phyloP scores from a whole-genome alignment of 805 yeast species.

The Isabelozyma pseudorhagii region DNA sequence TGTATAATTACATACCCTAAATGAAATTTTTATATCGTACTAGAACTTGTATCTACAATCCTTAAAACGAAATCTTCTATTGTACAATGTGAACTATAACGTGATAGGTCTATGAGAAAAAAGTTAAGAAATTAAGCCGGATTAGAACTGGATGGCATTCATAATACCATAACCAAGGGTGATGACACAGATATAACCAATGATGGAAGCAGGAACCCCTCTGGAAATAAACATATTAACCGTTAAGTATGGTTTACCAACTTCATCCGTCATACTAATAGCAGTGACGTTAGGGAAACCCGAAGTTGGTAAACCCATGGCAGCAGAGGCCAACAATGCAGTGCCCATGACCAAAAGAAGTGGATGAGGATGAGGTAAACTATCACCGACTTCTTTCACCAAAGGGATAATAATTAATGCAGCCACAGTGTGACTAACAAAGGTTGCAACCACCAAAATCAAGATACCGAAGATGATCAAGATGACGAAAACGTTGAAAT shows the following conservation, averaged over 20 bases:
- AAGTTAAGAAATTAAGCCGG: not conserved
- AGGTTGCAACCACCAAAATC: slow-evolving; percentile 39
- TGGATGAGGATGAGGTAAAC: slow-evolving; percentile 36
- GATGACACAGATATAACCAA: slow-evolving; percentile 31
- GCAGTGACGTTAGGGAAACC: slow-evolving; percentile 46
- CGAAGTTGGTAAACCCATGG: slow-evolving; percentile 45
- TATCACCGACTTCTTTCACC: slow-evolving; percentile 38
- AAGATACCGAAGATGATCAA: slow-evolving; percentile 43
- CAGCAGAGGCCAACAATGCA: slow-evolving; percentile 39
- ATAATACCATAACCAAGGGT: slow-evolving; percentile 41
- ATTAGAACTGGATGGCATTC: slow-evolving; percentile 23
- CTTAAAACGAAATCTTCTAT: no score
- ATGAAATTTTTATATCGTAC: no score
- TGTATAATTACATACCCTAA: no score
- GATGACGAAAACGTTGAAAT: slow-evolving; percentile 42
- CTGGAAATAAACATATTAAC: slow-evolving; percentile 40
- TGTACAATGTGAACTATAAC: no score
- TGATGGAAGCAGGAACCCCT: slow-evolving; percentile 40
- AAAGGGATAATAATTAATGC: slow-evolving; percentile 41
- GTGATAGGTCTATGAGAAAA: no score
- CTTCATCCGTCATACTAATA: slow-evolving; percentile 40
- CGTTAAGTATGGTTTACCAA: slow-evolving; percentile 37
- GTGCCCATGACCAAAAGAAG: slow-evolving; percentile 39
- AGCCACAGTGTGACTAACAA: slow-evolving; percentile 44
- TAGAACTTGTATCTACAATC: no score